Base-by-base conservation (phyloP, 1,284 basidiomycete species). In the Xerocomus minutiporus region DNA sequence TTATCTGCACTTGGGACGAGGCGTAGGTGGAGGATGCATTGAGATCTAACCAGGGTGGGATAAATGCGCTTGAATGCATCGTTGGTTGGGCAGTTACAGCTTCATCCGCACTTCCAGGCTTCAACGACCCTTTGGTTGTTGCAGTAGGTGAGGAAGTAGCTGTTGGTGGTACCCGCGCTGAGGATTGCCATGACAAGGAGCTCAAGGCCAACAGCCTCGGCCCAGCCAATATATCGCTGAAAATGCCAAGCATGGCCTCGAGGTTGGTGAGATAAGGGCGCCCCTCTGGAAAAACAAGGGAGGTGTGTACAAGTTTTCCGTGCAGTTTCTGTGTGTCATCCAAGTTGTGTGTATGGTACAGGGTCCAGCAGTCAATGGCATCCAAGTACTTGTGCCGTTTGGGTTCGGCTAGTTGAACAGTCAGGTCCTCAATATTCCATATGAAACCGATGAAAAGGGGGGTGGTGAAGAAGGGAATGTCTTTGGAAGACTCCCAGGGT, bases 121-220 rank as follows among this genome's bases (percentile, higher is more conserved):
- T 76, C 66, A 13, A 75, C 61, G 5, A 77, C 69, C 0, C 70
- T 69, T 20, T 36, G 39, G 59, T 76, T 78, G 64, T 76, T 71
- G 8, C 20, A 4, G 17, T 17, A 17, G 17, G 17, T 17, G 17
- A 17, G 17, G 17, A 17, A 17, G 17, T 17, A 1, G 17, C 17
- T 17, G 17, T 17, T 17, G 17, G 17, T 20, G 11, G 11, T 2
- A 2, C 20, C 20, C 2, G 8, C 2, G n/a, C 4, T 5, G 20
- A 40, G 38, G n/a, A 40, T 23, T 29, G 29, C 29, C 1, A 2
- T 8, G 29, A 71, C 50, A 15, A 77, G 68, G 11, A 77, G 51
- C 7, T 60, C 36, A 0, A 60, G 47, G 0, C 52, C 32, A 0
- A 60, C 4, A 0, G 55, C 55, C 12, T 61, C 39, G 0, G 63